phyloP scores from a whole-genome alignment of 176 grass and related monocot genomes.

The Elaeis guineensis region DNA sequence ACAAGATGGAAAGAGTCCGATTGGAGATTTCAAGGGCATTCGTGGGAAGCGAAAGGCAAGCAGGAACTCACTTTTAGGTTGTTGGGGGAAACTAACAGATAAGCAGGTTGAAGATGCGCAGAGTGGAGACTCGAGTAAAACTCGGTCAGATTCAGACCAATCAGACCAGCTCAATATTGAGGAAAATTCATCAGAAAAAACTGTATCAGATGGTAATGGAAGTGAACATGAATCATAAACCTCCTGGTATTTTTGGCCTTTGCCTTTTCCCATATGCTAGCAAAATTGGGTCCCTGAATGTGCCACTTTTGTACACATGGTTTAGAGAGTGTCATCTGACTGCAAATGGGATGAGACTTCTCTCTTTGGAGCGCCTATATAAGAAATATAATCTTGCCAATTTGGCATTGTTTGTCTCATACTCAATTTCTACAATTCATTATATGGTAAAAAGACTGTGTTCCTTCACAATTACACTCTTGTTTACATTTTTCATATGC shows the following conservation, averaged over 20 bases:
- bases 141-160: constrained; percentile 5
- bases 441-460: neutral
- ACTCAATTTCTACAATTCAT: constrained; percentile 37
- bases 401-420: constrained; percentile 19
- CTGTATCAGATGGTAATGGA: constrained; percentile 27
- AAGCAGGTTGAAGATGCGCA: constrained; percentile 21
- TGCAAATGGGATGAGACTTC: constrained; percentile 23
- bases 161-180: neutral
- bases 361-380: constrained; percentile 31
- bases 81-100: neutral
- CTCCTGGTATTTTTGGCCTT: constrained; percentile 29
- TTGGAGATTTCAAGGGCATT: neutral
- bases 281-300: constrained; percentile 7
- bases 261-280: constrained; percentile 34
- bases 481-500: too few species aligned
- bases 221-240: constrained; percentile 6
- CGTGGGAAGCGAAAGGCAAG: neutral
- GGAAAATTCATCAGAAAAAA: constrained; percentile 35
- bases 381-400: constrained; percentile 48
- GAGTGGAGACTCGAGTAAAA: constrained; percentile 19
- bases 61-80: neutral
- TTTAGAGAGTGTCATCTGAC: constrained; percentile 30
- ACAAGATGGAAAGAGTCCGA: constrained; percentile 2
- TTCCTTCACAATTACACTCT: neutral
- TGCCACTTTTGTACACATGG: constrained; percentile 35